Evolutionary conservation across 495 filamentous ascomycete genomes (phyloP), one percentile per base, ranked within the genome.

Genomic region (Tetracladium setigerum): DNA sequence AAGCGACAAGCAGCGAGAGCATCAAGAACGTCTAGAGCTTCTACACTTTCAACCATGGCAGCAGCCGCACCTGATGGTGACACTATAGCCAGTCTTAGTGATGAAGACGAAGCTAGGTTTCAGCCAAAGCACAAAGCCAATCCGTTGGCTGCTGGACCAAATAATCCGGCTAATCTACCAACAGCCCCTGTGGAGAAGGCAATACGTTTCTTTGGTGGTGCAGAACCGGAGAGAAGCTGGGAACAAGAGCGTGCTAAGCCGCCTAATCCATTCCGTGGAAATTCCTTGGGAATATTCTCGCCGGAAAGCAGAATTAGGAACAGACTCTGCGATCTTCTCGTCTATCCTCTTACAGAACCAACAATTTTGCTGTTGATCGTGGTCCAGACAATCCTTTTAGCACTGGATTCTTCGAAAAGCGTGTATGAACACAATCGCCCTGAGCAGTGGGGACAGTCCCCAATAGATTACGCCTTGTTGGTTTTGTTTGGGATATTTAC

Each of bases 401-500:
- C 90, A 3, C 74, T 97, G 15, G 87, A 96, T 57, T 74, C 89
- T 1, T 77, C 85, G 4, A 70, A 73, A 19, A 81, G 77, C 55
- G 85, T 89, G 9, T 82, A 76, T 49, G 14, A 22, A 5, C 55
- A 78, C n/a, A 63, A 68, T 3, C 56, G 72, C 18, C 65, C 70
- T 8, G 53, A 56, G 24, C 41, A 41, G 13, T 97, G 89, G 89
- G 82, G 86, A 11, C 67, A 69, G 9, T 72, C 69, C 22, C 66
- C 70, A 48, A 85, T 91, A 44, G 88, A 97, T 60, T 94, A 77
- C 67, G 79, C 80, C 14, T 72, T 97, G 12, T 74, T 96, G 41
- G 81, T 62, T 2, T 80, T 97, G 9, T 99, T 99, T 60, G 67
- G 84, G 44, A 80, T 99, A 49, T 99, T 96, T 60, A 95, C 92